Conservation (phyloP, 1,284 basidiomycete genomes). For the Xerocomus cyaneibrunnescens region DNA sequence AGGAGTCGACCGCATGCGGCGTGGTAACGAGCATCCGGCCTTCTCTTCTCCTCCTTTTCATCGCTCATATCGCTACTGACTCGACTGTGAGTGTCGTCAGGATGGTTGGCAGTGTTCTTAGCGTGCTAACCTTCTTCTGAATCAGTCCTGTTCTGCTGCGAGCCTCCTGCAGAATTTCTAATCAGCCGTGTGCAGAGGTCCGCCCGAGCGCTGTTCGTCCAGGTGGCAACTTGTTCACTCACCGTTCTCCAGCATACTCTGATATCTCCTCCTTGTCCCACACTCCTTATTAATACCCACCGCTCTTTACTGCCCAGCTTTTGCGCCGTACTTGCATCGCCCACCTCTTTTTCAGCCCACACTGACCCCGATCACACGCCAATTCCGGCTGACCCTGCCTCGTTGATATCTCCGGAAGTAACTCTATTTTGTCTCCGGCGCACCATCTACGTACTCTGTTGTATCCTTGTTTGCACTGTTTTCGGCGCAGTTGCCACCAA, state of each 20-base stretch:
- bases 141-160: no score
- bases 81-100: no score
- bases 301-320: constrained; percentile 2
- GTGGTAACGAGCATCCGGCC: no score
- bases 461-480: constrained; percentile 14
- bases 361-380: constrained; percentile 15
- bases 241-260: constrained; percentile 9
- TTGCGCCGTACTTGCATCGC: no score
- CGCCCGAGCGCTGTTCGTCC: no score
- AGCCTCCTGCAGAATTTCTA: background rate
- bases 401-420: constrained; percentile 7
- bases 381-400: background rate
- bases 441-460: constrained; percentile 18
- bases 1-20: no score
- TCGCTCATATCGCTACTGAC: no score
- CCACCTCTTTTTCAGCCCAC: background rate
- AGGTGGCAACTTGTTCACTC: background rate
- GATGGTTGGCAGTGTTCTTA: no score
- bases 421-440: constrained; percentile 21
- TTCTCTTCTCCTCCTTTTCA: no score
- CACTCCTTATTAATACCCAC: constrained; percentile 6
- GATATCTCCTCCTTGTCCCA: no score
- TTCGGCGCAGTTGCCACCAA: background rate
- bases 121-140: no score
- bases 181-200: constrained; percentile 1